Base-by-base conservation (phyloP, 2,329 filamentous ascomycete genomes). In the Paracoccidioides lutzii region DNA sequence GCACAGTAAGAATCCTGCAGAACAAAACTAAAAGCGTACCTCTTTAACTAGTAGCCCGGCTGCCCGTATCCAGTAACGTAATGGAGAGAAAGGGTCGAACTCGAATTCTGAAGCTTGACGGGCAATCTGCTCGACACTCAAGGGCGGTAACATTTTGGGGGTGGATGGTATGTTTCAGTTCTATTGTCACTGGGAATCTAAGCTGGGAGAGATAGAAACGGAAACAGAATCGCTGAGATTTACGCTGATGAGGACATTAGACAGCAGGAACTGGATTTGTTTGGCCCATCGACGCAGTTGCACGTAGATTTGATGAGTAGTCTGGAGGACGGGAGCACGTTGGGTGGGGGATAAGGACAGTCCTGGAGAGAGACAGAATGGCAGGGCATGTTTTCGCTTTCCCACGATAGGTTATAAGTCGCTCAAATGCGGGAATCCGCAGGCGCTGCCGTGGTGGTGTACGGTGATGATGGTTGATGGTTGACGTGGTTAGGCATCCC, bases 41-140 rank as follows among this genome's bases (percentile, higher is more conserved):
- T 95, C 87, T 70, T 88, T 85, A 59, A 86, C 78, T 53, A 96
- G 75, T 4, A 85, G 87, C 58, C 87, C 83, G 5, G 89, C 88
- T 2, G 90, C 87, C 40, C 89, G 81, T 33, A 90, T 75, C 87
- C 90, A 95, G 68, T 86, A 83, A 61, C 84, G 85, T 56, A 97
- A 77, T 2, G 85, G 81, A 53, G 95, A 85, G 37, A 80, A 78
- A 1, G 79, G 78, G 67, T 90, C 88, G 74, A 90, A 97, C 56
- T 86, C 82, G 68, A 93, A 96, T 60, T 85, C 81, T 60, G 84
- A 78, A 2, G 91, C 93, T 62, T 84, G 82, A 35, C 80, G 76
- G 9, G 84, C 81, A 58, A 97, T 85, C 66, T 94, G 86, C 64
- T 85, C 84, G 56, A 93, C 79, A 61, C 78, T 90, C 71, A 85